These are phyloP conservation scores for Gastrolobium bilobum DNA, from an alignment of 306 rosid genomes.

Conservation along the genomic window DNA sequence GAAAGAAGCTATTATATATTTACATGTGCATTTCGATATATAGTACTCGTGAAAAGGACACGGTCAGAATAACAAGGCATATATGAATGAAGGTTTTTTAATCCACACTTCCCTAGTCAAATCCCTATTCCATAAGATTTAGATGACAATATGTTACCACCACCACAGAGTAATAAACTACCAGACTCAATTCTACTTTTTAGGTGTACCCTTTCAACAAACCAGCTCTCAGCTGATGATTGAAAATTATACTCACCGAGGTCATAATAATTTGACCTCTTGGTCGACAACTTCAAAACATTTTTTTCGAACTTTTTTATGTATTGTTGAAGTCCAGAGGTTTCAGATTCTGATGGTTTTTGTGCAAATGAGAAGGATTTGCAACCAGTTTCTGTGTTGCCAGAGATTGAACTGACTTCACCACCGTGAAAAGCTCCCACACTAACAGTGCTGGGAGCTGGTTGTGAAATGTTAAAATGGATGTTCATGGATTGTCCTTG, in stretches of 20 bases:
- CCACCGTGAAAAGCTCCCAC: slow-evolving; percentile 39
- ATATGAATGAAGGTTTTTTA: background rate
- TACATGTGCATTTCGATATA: slow-evolving; percentile 32
- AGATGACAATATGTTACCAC: slow-evolving; percentile 51
- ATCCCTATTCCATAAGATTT: slow-evolving; percentile 42
- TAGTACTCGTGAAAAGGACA: slow-evolving; percentile 26
- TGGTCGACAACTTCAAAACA: slow-evolving; percentile 40
- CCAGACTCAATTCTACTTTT: slow-evolving; percentile 75
- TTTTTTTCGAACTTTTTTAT: slow-evolving; percentile 64
- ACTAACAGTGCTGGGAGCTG: slow-evolving; percentile 37
- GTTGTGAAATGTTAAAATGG: slow-evolving; percentile 40
- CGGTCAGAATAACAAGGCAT: slow-evolving; percentile 34
- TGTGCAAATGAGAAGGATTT: slow-evolving; percentile 71
- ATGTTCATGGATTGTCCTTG: slow-evolving; percentile 43
- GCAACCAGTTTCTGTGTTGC: slow-evolving; percentile 42
- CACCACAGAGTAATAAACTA: slow-evolving; percentile 66
- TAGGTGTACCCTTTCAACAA: slow-evolving; percentile 62
- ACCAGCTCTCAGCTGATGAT: slow-evolving; percentile 62
- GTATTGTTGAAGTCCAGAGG: slow-evolving; percentile 61
- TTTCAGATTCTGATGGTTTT: slow-evolving; percentile 64
- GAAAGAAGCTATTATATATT: background rate
- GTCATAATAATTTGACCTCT: slow-evolving; percentile 57
- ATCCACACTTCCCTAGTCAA: slow-evolving; percentile 16
- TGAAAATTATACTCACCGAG: slow-evolving; percentile 51
- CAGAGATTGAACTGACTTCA: slow-evolving; percentile 49